These are phyloP conservation scores for Mycena floridula DNA, from an alignment of 768 basidiomycete genomes.

Conservation along the genomic window DNA sequence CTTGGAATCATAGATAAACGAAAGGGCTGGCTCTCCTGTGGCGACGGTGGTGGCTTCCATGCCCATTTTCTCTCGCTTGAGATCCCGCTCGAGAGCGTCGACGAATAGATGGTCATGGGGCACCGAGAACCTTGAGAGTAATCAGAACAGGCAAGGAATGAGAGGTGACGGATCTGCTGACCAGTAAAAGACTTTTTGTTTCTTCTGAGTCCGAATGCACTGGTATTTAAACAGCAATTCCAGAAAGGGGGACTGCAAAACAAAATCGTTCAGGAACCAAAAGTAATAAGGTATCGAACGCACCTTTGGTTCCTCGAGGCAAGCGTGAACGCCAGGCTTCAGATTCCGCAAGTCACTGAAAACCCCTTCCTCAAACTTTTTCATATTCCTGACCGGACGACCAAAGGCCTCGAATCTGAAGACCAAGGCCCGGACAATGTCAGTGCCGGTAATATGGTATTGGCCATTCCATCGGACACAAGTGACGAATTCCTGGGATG, in stretches of 20 bases:
- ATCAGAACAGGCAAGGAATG: constrained; percentile 1
- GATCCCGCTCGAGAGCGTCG: constrained; percentile 92
- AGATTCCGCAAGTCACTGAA: constrained; percentile 91
- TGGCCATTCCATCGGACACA: constrained; percentile 91
- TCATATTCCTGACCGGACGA: constrained; percentile 85
- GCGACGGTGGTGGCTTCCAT: constrained; percentile 75
- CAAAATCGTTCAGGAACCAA: constrained; percentile 7
- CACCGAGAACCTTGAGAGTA: constrained; percentile 76
- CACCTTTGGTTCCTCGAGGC: constrained; percentile 92
- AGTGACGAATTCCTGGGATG: constrained; percentile 81
- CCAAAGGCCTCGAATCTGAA: constrained; percentile 71
- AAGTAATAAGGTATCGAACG: constrained; percentile 16
- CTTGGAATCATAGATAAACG: constrained; percentile 63
- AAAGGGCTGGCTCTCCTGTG: constrained; percentile 58
- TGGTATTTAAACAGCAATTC: constrained; percentile 95
- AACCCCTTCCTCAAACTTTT: constrained; percentile 97
- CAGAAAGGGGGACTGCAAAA: constrained; percentile 89
- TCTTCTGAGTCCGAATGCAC: constrained; percentile 96
- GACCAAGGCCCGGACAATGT: constrained; percentile 92
- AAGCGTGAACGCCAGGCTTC: constrained; percentile 90
- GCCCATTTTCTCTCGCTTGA: constrained; percentile 92
- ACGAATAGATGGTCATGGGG: constrained; percentile 96
- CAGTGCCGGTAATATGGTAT: constrained; percentile 94
- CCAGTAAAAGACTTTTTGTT: constrained; percentile 99
- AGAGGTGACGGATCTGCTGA: constrained; percentile 33